Base-by-base conservation (phyloP, 345 rosid species). In the Diplotaxis tenuifolia region DNA sequence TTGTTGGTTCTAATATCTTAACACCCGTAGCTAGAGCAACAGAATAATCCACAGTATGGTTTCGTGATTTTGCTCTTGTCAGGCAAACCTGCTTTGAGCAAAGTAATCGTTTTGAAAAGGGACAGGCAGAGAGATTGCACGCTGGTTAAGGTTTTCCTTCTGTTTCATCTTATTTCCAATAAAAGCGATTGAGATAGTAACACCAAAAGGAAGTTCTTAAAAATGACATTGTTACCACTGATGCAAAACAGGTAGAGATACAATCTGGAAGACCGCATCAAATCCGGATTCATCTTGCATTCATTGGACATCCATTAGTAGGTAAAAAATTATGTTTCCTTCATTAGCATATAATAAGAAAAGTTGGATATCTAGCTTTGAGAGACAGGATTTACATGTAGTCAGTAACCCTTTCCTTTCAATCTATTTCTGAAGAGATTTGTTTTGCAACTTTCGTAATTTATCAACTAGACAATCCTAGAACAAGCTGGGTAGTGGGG, bases 231-330 rank as follows among this genome's bases (percentile, higher is more conserved):
- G 54, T 54, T 62, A 38, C 23, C 55, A 38, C 18, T 34, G 2
- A 40, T 64, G 55, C 21, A 40, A 69, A 54, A 77, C 83, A 91
- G 97, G 96, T 89, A 27, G 87, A 89, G 82, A 94, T 91, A 71
- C 93, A 94, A 59, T 86, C 97, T 9, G 97, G 97, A 65, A 81
- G 96, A 45, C 96, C 98, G 52, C 98, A 87, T 78, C 97, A 94
- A 78, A 94, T 91, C 67, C 85, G 97, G 28, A 91, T 89, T 74
- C 98, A 89, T 82, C 94, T 93, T 78, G 83, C 98, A 42, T 93
- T 82, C 78, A 79, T 87, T 2, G 98, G 98, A 70, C 90, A 91
- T 83, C 90, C 96, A 57, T 83, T 91, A 74, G 67, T 86, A 9
- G 97, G 98, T 91, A 89, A 80, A 52, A 65, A 11, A 63, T 9